Conservation (phyloP, 495 filamentous ascomycete genomes). For the Bacidia rubella region DNA sequence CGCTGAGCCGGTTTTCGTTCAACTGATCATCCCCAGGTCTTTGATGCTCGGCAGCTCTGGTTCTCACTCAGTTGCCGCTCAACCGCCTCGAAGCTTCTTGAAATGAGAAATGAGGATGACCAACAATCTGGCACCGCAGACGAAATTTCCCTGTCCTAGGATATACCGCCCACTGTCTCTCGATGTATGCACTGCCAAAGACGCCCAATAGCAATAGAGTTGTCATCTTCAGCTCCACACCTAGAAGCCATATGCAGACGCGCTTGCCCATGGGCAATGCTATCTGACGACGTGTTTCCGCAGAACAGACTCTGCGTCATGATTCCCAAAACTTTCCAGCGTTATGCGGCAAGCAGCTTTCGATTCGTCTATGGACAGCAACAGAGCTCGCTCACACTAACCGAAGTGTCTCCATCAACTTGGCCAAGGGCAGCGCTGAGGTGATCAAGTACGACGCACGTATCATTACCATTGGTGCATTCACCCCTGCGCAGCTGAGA, state of each 20-base stretch:
- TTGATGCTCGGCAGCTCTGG: no score
- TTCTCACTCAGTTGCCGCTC: no score
- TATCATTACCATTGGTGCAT: slow-evolving; percentile 29
- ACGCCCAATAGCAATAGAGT: slow-evolving; percentile 25
- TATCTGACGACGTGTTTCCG: slow-evolving; percentile 30
- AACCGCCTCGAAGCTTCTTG: no score
- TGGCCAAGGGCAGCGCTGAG: slow-evolving; percentile 3
- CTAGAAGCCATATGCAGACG: slow-evolving; percentile 32
- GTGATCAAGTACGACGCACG: slow-evolving; percentile 31
- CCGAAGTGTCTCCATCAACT: slow-evolving; percentile 21
- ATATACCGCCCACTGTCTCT: slow-evolving; percentile 37
- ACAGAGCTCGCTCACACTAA: slow-evolving; percentile 21
- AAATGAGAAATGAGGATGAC: no score
- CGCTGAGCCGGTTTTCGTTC: no score
- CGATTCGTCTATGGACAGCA: slow-evolving; percentile 29
- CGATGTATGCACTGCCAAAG: slow-evolving; percentile 35
- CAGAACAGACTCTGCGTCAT: slow-evolving; percentile 36
- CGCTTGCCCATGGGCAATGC: slow-evolving; percentile 32
- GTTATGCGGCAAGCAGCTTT: slow-evolving; percentile 26
- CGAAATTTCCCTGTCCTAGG: no score
- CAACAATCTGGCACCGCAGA: no score
- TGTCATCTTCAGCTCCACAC: slow-evolving; percentile 31
- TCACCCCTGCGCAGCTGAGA: slow-evolving; percentile 23
- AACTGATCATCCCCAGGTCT: no score
- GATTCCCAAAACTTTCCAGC: slow-evolving; percentile 26